These are phyloP conservation scores for Penicillium roqueforti DNA, from an alignment of 495 filamentous ascomycete genomes.

Conservation along the genomic window DNA sequence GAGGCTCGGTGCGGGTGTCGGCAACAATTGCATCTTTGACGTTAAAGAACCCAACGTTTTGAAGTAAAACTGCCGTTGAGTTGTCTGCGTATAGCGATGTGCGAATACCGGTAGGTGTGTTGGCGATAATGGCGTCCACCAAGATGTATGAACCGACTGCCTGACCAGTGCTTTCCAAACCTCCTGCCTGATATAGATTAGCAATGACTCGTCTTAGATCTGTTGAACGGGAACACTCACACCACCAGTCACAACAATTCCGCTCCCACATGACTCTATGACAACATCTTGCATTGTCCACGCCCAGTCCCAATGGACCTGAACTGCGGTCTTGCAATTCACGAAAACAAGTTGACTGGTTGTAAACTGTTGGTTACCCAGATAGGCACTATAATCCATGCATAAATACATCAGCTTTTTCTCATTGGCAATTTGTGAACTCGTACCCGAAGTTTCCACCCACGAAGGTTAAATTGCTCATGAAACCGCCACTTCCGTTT, in stretches of 20 bases:
- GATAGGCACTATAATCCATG: slow-evolving; percentile 32
- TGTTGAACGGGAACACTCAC: no score
- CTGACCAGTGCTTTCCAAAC: slow-evolving; percentile 36
- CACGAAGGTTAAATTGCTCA: slow-evolving; percentile 43
- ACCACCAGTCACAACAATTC: slow-evolving; percentile 9
- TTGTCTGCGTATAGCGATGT: no score
- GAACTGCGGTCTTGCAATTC: slow-evolving; percentile 45
- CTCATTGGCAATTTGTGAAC: no score
- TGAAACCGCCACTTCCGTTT: slow-evolving; percentile 40
- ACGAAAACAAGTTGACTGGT: slow-evolving; percentile 48
- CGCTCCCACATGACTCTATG: slow-evolving; percentile 2
- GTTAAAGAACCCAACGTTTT: no score
- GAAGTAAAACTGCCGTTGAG: slow-evolving; percentile 16
- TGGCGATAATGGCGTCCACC: slow-evolving; percentile 60
- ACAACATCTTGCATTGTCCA: slow-evolving; percentile 42
- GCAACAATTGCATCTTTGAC: no score
- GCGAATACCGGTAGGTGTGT: slow-evolving; percentile 60
- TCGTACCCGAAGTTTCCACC: slow-evolving; percentile 36
- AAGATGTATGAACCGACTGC: slow-evolving; percentile 66
- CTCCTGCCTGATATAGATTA: no score
- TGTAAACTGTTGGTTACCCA: slow-evolving; percentile 55
- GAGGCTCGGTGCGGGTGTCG: no score
- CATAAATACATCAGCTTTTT: no score
- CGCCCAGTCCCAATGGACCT: slow-evolving; percentile 56
- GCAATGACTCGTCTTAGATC: no score